Percentiles rank a stretch among this genome's conserved stretches.
Conservation (phyloP, 768 basidiomycete genomes). For the Auriculariales sp. region DNA sequence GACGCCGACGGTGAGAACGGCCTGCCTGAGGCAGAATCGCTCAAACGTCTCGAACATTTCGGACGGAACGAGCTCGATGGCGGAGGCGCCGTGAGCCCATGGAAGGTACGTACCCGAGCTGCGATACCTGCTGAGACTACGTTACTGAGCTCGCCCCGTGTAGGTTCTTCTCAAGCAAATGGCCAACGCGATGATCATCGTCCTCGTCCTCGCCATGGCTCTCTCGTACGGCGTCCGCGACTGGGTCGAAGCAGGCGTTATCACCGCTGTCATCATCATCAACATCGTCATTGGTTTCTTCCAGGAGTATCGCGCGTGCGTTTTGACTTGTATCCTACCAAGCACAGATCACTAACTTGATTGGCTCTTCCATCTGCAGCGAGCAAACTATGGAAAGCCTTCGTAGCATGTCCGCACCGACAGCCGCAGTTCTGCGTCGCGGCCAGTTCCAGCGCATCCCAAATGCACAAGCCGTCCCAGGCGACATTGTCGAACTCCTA, state of each 20-base stretch:
- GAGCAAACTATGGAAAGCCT: slow-evolving; percentile 39
- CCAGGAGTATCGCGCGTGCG: slow-evolving; percentile 27
- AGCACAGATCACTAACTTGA: neutral
- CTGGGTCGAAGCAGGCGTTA: slow-evolving; percentile 37
- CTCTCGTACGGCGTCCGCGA: slow-evolving; percentile 41
- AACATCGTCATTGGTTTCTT: slow-evolving; percentile 30
- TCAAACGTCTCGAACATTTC: slow-evolving; percentile 11
- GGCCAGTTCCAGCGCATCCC: slow-evolving; percentile 26
- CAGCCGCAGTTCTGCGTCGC: slow-evolving; percentile 28
- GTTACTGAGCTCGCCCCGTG: slow-evolving; percentile 1
- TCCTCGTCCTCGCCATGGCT: slow-evolving; percentile 23
- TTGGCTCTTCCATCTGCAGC: neutral
- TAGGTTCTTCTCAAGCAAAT: slow-evolving; percentile 11
- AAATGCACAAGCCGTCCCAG: slow-evolving; percentile 27
- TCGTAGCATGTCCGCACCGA: slow-evolving; percentile 31
- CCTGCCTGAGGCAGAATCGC: slow-evolving; percentile 13
- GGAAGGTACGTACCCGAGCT: neutral
- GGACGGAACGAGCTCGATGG: slow-evolving; percentile 20
- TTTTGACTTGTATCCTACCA: neutral
- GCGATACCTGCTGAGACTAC: neutral
- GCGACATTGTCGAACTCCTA: slow-evolving; percentile 20
- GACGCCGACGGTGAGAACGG: slow-evolving; percentile 12
- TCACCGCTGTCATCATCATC: slow-evolving; percentile 28
- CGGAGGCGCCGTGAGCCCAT: slow-evolving; percentile 10
- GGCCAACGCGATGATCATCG: slow-evolving; percentile 26